phyloP scores from a whole-genome alignment of 192 early-diverging fungal species.

The Phlyctochytrium planicorne region DNA sequence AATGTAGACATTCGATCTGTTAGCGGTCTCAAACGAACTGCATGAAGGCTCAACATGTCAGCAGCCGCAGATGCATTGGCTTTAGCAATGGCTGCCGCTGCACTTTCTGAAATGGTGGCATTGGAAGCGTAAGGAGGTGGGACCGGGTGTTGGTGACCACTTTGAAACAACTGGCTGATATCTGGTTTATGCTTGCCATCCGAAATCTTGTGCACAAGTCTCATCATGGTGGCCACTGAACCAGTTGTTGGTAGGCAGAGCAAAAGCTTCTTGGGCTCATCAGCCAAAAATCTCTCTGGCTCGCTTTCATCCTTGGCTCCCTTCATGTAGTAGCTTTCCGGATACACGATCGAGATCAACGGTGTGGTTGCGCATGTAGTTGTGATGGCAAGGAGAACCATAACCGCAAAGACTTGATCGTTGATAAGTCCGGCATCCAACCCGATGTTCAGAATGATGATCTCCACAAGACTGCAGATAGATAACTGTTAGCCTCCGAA shows the following conservation, averaged over 20 bases:
- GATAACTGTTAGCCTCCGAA: neutral
- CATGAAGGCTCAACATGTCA: conserved; percentile 43
- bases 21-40: conserved; percentile 76
- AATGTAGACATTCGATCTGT: conserved; percentile 79
- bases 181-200: neutral
- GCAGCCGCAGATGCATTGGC: neutral
- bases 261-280: conserved; percentile 39
- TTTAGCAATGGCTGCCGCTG: neutral
- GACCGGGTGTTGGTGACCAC: conserved; percentile 38
- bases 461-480: conserved; percentile 75
- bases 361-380: conserved; percentile 90
- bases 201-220: conserved; percentile 47
- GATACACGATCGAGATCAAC: conserved; percentile 70
- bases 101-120: neutral
- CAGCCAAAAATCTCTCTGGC: neutral
- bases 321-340: conserved; percentile 1
- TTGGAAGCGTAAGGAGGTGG: no score
- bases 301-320: neutral
- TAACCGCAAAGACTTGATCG: conserved; percentile 64
- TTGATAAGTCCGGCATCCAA: conserved; percentile 81
- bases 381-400: conserved; percentile 78
- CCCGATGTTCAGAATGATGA: conserved; percentile 95
- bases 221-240: conserved; percentile 69
- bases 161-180: conserved; percentile 24
- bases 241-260: conserved; percentile 63